These are phyloP conservation scores for Ligustrum vulgare DNA, from an alignment of 257 asterid genomes.

Conservation along the genomic window DNA sequence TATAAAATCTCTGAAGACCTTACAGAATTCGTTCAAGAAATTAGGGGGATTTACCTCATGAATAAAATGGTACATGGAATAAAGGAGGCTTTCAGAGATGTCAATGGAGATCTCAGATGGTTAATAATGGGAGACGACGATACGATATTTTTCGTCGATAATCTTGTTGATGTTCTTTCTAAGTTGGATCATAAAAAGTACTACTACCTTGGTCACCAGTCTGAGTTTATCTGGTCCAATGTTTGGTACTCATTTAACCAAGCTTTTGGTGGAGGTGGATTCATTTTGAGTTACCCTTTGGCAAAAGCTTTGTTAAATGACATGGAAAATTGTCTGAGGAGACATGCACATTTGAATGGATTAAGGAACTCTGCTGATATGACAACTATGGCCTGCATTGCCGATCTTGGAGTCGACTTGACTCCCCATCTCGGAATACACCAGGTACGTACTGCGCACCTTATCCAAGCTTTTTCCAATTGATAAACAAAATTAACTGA, in stretches of 20 bases:
- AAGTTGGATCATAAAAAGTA: neutral
- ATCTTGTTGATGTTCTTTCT: neutral
- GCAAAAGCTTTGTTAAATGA: neutral
- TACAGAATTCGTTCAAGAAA: constrained; percentile 14
- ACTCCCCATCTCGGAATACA: constrained; percentile 10
- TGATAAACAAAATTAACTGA: too few relatives aligned
- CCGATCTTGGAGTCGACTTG: constrained; percentile 16
- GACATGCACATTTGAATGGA: constrained; percentile 1
- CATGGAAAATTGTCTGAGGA: neutral
- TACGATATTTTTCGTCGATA: neutral
- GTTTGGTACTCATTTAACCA: constrained; percentile 6
- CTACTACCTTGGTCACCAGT: neutral
- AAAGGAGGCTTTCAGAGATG: constrained; percentile 25
- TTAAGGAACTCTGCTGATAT: neutral
- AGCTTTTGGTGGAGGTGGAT: constrained; percentile 21
- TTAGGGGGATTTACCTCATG: constrained; percentile 13
- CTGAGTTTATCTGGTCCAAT: constrained; percentile 8
- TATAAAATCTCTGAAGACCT: constrained; percentile 25
- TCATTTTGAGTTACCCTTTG: constrained; percentile 14
- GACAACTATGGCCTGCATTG: constrained; percentile 9
- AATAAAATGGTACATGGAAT: constrained; percentile 26
- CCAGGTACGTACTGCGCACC: constrained; percentile 1
- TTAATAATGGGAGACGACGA: constrained; percentile 1
- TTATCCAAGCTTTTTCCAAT: neutral
- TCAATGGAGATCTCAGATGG: neutral